Evolutionary conservation across 1,284 basidiomycete species (phyloP).

Genomic region (Trichosporon faecale): DNA sequence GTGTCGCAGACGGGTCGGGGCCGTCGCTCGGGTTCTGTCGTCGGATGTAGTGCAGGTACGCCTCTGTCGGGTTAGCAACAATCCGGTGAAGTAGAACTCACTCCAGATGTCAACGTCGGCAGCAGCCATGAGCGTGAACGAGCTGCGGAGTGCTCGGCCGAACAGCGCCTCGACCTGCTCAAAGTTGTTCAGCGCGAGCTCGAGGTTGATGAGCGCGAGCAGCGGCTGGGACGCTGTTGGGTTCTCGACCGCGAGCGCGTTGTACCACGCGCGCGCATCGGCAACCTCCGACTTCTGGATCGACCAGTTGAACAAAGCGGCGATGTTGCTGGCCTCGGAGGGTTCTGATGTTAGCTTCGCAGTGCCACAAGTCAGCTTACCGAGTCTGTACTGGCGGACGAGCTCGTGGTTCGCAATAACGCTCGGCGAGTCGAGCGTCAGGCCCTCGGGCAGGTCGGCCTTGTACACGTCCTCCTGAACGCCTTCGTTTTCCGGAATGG

Average conservation of each 20-base stretch:
- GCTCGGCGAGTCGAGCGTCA: constrained; percentile 38
- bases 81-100: constrained; percentile 27
- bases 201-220: constrained; percentile 49
- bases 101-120: constrained; percentile 52
- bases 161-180: constrained; percentile 49
- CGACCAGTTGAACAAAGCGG: constrained; percentile 53
- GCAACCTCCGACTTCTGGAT: constrained; percentile 48
- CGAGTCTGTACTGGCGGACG: constrained; percentile 31
- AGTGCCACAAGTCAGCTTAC: constrained; percentile 22
- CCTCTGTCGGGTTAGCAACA: constrained; percentile 31
- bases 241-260: constrained; percentile 39
- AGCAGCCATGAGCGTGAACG: constrained; percentile 44
- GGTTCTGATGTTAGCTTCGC: constrained; percentile 32
- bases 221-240: constrained; percentile 50
- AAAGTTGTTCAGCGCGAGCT: constrained; percentile 50
- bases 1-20: constrained; percentile 56
- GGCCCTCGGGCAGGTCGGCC: constrained; percentile 32
- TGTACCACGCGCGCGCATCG: constrained; percentile 50
- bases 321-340: constrained; percentile 26
- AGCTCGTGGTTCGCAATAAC: constrained; percentile 35
- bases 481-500: constrained; percentile 10
- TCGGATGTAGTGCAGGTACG: constrained; percentile 53
- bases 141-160: constrained; percentile 43
- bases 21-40: constrained; percentile 49
- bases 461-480: constrained; percentile 11